Evolutionary conservation across 768 basidiomycete genomes (phyloP).

Genomic region (Hypholoma fasciculare): DNA sequence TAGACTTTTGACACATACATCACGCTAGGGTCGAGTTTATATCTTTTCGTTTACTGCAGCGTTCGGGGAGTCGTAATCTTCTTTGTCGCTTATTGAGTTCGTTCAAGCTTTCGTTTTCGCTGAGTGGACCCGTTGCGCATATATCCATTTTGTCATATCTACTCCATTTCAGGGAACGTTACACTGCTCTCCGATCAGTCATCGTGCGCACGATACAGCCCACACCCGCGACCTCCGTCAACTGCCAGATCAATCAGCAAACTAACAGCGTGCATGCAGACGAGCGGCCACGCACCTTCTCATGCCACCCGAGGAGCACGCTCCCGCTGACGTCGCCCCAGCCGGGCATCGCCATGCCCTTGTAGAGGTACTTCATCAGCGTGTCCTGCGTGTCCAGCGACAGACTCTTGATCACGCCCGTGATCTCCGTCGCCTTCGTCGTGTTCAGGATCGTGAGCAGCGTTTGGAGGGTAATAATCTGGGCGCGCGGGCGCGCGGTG

Average conservation of each 20-base stretch:
- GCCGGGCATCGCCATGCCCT: conserved; percentile 81
- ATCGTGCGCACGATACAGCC: conserved; percentile 92
- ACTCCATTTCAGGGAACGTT: conserved; percentile 7
- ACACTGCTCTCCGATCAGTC: conserved; percentile 58
- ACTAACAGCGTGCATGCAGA: neutral
- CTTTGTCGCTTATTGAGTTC: no score
- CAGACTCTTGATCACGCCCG: conserved; percentile 69
- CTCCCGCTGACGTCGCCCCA: conserved; percentile 63
- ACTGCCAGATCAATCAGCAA: conserved; percentile 38
- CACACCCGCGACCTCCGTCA: conserved; percentile 91
- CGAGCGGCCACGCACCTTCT: conserved; percentile 66
- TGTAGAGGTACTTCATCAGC: conserved; percentile 98
- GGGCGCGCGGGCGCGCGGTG: conserved; percentile 3
- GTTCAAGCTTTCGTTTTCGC: neutral
- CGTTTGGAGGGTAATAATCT: conserved; percentile 80
- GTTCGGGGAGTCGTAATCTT: no score
- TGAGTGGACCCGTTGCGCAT: neutral
- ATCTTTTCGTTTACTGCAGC: no score
- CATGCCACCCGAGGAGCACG: conserved; percentile 87
- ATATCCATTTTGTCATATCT: neutral
- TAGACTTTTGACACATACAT: no score
- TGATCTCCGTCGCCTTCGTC: conserved; percentile 87
- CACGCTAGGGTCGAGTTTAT: no score
- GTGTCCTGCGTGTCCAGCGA: conserved; percentile 80
- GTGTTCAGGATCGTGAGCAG: conserved; percentile 91